Evolutionary conservation across 2,329 filamentous ascomycete species (phyloP), one percentile per base, ranked within the genome.

Genomic region (Alternaria dauci): DNA sequence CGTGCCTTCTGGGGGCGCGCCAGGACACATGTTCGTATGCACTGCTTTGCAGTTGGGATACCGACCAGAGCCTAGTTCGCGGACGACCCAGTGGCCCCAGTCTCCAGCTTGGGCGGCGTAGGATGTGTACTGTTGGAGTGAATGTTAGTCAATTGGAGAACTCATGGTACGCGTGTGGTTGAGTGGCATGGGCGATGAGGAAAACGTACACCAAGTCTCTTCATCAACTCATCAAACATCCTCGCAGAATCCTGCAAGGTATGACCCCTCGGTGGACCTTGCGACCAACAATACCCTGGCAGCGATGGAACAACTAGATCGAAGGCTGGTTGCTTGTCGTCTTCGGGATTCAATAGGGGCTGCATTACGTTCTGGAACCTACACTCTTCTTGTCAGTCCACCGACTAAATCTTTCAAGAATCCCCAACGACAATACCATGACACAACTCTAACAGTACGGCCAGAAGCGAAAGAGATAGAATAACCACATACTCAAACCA

Each of bases 271-370:
- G 66, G 63, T 16, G 60, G 63, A 8, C 68, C 62, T 58, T 66
- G 66, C 8, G 63, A 68, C 62, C 62, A 71, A 41, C 62, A 70
- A 46, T 69, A 71, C 1, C 69, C 67, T 0, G 87, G 86, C 1
- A 89, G 75, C 7, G 84, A 87, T 0, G 87, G 87, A 0, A 85
- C 85, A 0, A 89, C 83, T 11, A 88, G 78, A 60, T 88, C 82
- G 66, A 88, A 89, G 0, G 82, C 78, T 48, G 65, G 66, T 2
- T 62, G 64, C 12, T 63, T 57, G n/a, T 55, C 18, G 23, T 67
- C 56, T 4, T 68, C 52, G 2, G 76, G 81, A 9, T 73, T 58
- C 4, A 76, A 66, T 2, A 82, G 62, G 26, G 76, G 68, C 50
- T 72, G 61, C 63, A 80, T 79, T 18, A 80, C 74, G 59, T 76